These are phyloP conservation scores for Debaryomyces prosopidis DNA, from an alignment of 805 yeast genomes.

Conservation along the genomic window DNA sequence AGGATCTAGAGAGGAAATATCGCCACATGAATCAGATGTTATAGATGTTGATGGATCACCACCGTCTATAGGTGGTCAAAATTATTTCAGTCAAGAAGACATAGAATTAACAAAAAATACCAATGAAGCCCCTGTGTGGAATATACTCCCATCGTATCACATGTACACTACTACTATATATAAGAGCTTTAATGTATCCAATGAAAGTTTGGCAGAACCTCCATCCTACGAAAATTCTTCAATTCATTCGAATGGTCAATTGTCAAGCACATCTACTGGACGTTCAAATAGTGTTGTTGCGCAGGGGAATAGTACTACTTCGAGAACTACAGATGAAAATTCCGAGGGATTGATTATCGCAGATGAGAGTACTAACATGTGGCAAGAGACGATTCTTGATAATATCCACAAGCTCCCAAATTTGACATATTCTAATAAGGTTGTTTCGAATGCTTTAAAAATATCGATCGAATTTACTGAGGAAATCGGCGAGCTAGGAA, in stretches of 20 bases:
- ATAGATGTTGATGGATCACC: too few species aligned
- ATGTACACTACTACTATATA: slow-evolving; percentile 27
- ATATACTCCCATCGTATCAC: slow-evolving; percentile 40
- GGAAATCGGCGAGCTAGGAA: slow-evolving; percentile 29
- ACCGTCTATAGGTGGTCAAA: too few species aligned
- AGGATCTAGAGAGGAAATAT: too few species aligned
- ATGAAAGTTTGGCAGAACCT: slow-evolving; percentile 15
- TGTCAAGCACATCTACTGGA: not conserved
- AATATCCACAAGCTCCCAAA: slow-evolving; percentile 35
- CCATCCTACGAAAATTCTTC: slow-evolving; percentile 18
- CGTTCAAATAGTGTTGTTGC: not conserved
- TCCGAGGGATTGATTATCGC: slow-evolving; percentile 23
- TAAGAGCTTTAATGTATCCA: slow-evolving; percentile 12
- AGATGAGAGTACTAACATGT: slow-evolving; percentile 30
- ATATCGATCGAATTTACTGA: slow-evolving; percentile 33
- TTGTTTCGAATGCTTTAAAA: slow-evolving; percentile 23
- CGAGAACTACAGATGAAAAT: not conserved
- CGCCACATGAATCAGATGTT: too few species aligned
- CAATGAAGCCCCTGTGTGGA: slow-evolving; percentile 32
- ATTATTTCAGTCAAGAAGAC: not conserved
- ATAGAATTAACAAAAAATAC: not conserved
- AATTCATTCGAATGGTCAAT: not conserved
- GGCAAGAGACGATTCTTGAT: slow-evolving; percentile 41
- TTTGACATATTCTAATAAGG: slow-evolving; percentile 28
- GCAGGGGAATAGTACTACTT: not conserved